Conservation (phyloP, 306 rosid species). For the Inga laurina region DNA sequence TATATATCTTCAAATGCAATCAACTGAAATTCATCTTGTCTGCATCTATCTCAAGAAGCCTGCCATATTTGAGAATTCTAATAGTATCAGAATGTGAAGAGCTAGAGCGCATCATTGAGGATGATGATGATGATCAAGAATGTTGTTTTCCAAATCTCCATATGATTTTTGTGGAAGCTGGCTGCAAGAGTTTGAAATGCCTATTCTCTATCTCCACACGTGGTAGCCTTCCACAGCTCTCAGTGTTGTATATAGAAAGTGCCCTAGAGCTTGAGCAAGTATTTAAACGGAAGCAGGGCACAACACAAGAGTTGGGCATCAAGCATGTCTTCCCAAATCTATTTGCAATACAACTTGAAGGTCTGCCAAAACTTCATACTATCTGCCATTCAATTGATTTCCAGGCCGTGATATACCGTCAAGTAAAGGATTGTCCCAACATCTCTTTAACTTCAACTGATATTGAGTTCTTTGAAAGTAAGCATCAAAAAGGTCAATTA, state of each 20-base stretch:
- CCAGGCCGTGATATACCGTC: too few relatives aligned
- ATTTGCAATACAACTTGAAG: too few relatives aligned
- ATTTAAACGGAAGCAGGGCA: not conserved
- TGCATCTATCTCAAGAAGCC: too few relatives aligned
- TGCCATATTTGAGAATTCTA: not conserved
- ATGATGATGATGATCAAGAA: not conserved
- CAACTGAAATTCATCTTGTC: too few relatives aligned
- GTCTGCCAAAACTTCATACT: too few relatives aligned
- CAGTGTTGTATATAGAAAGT: not conserved
- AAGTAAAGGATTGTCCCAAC: too few relatives aligned
- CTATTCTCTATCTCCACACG: not conserved
- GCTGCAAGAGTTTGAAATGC: not conserved
- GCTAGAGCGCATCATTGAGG: conserved; percentile 6
- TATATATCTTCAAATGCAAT: too few relatives aligned
- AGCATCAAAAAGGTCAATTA: too few relatives aligned
- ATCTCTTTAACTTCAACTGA: too few relatives aligned
- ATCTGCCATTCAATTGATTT: too few relatives aligned
- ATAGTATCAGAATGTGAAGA: not conserved
- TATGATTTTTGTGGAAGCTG: not conserved
- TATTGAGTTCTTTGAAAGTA: too few relatives aligned
- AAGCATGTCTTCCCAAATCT: not conserved
- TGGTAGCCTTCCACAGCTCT: not conserved
- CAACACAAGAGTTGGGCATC: not conserved
- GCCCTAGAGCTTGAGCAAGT: not conserved
- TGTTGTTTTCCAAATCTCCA: not conserved